phyloP scores from a whole-genome alignment of 148 eudicot species.

The Dysphania ambrosioides region DNA sequence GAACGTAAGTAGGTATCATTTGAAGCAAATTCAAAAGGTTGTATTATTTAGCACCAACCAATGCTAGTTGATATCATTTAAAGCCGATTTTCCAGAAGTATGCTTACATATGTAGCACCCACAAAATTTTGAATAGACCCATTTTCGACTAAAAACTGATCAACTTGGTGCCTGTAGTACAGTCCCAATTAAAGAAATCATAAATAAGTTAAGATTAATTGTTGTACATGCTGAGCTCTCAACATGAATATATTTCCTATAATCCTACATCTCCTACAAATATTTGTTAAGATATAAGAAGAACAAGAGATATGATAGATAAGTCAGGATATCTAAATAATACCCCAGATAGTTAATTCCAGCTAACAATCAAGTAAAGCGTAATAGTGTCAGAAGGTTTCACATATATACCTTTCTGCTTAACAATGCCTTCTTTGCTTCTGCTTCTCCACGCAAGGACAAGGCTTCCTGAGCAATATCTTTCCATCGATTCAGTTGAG shows the following conservation, averaged over 20 bases:
- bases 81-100: too few species aligned
- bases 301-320: neutral
- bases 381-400: neutral
- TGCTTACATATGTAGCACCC: neutral
- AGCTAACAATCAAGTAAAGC: neutral
- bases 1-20: too few species aligned
- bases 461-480: slow-evolving; percentile 74
- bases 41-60: too few species aligned
- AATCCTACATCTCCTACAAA: neutral
- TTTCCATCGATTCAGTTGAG: slow-evolving; percentile 84
- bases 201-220: neutral
- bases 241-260: neutral
- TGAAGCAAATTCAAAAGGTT: too few species aligned
- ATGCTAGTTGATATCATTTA: too few species aligned
- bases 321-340: neutral
- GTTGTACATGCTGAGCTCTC: neutral
- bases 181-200: neutral
- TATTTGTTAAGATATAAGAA: neutral
- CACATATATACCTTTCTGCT: slow-evolving; percentile 50
- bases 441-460: slow-evolving; percentile 63
- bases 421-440: slow-evolving; percentile 51
- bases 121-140: too few species aligned
- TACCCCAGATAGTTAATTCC: neutral
- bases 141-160: too few species aligned
- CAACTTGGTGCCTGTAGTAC: neutral